These are phyloP conservation scores for Globisporangium irregulare DNA, from an alignment of 352 stramenopile genomes.

Conservation along the genomic window DNA sequence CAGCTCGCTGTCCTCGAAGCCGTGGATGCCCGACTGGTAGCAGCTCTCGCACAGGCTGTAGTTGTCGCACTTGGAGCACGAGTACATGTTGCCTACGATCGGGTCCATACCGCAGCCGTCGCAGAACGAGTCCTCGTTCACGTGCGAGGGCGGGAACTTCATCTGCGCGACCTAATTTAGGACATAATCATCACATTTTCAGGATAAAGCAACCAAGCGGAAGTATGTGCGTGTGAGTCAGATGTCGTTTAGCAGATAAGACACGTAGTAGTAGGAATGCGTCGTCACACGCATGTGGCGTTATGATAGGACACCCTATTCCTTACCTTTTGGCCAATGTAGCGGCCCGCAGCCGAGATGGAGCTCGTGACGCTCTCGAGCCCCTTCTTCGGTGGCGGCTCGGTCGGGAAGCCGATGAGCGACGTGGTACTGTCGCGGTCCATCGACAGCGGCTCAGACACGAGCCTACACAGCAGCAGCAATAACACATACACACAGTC, in stretches of 20 bases:
- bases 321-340: constrained; percentile 68
- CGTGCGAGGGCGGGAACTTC: constrained; percentile 67
- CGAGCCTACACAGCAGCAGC: constrained; percentile 39
- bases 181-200: background rate
- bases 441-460: constrained; percentile 81
- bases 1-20: constrained; percentile 77
- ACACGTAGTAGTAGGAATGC: background rate
- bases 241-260: background rate
- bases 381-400: constrained; percentile 33
- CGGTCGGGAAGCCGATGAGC: constrained; percentile 56
- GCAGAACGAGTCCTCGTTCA: constrained; percentile 89
- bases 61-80: constrained; percentile 84
- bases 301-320: background rate
- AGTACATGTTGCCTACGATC: constrained; percentile 87
- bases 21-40: constrained; percentile 83
- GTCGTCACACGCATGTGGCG: background rate
- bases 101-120: constrained; percentile 88
- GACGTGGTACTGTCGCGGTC: constrained; percentile 78
- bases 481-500: background rate
- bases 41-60: constrained; percentile 81
- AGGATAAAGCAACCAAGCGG: background rate
- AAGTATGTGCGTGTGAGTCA: background rate
- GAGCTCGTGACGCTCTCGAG: constrained; percentile 62
- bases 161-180: constrained; percentile 53
- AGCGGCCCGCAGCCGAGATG: constrained; percentile 68